Base-by-base conservation (phyloP, 495 filamentous ascomycete genomes). In the Tuber magnatum region DNA sequence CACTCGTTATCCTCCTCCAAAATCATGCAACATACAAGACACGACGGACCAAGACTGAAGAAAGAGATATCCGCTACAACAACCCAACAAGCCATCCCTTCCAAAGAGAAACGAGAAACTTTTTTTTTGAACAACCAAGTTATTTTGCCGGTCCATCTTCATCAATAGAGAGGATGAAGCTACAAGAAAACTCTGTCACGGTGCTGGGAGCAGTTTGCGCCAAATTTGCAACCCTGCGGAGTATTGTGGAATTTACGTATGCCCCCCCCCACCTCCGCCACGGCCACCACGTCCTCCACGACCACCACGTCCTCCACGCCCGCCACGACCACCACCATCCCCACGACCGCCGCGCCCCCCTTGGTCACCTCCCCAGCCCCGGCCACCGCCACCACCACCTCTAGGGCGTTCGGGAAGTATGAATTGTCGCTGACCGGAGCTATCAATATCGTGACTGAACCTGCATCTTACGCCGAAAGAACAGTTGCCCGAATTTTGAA, bases 241-340 rank as follows among this genome's bases (percentile, higher is more conserved):
- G 71, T 68, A 32, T 61, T 73, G 38, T 73, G n/a, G 71, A 73
- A 69, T 38, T 14, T 43, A 68, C 71, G 68, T 48, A 73, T 28
- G 35, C 38, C 71, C 40, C 40, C 76, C 71, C 40, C 32, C 76
- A 5, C 40, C 73, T 56, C 73, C 24, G 9, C 71, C 78, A 35
- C 75, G 40, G 43, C 77, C 70, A 70, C 69, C 74, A 72, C 76
- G 75, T 20, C 61, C 69, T 69, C 76, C 76, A 56, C 75, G 77
- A 4, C 44, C 56, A 32, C 73, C 75, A 68, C 75, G 73, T 6
- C 74, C 74, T 0, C 61, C 39, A 40, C 39, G 39, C 2, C 39
- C 75, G 43, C 48, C 71, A 75, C 69, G 69, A 68, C 73, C 77
- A 74, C 71, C 71, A 70, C 61, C 75, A 32, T 48, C 56, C 38